Conservation (phyloP, 2,329 filamentous ascomycete species). For the Colletotrichum cuscutae region DNA sequence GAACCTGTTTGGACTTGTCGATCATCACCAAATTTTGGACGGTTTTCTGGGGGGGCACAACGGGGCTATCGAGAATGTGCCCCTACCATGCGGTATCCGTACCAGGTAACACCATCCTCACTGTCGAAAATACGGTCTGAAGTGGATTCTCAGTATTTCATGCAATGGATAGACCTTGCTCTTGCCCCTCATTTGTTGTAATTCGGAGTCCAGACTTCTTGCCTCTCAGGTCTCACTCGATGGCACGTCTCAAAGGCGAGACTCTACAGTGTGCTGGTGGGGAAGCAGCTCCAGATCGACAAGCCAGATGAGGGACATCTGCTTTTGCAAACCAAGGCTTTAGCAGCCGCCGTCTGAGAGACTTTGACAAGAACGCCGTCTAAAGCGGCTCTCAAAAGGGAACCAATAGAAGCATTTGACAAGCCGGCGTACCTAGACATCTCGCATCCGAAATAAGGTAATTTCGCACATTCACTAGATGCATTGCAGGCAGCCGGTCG, state of each 20-base stretch:
- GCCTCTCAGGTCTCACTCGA: not conserved
- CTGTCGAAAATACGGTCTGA: conserved; percentile 1
- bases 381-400: not conserved
- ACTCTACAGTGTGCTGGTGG: not conserved
- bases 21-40: conserved; percentile 11
- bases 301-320: not conserved
- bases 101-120: not conserved
- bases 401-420: conserved; percentile 5
- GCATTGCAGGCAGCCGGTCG: conserved; percentile 11
- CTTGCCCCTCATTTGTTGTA: conserved; percentile 2
- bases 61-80: conserved; percentile 1
- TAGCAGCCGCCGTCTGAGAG: not conserved
- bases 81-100: not conserved
- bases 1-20: conserved; percentile 10
- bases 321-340: not conserved
- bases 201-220: not conserved
- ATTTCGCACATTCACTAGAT: conserved; percentile 28
- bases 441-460: conserved; percentile 30
- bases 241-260: conserved; percentile 3
- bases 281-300: not conserved
- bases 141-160: conserved; percentile 3
- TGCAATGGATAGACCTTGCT: conserved; percentile 10
- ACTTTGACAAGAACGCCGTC: not conserved
- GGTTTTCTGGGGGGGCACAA: conserved; percentile 2
- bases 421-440: not conserved